Evolutionary conservation across 75 land plant species (phyloP), one percentile per base, ranked within the genome.

Genomic region (Sequoia sempervirens): DNA sequence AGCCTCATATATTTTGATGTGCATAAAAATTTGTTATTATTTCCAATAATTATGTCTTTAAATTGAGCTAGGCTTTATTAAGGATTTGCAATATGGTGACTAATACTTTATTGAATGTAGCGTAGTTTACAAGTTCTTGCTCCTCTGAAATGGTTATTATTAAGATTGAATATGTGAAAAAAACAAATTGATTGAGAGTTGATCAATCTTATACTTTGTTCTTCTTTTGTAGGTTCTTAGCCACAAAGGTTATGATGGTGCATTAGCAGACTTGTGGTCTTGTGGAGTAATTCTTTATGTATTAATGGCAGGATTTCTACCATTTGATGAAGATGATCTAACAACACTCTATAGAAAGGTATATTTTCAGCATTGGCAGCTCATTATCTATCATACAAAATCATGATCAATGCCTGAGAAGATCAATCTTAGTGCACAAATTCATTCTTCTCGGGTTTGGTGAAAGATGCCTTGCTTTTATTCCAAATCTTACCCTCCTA

Each of bases 261-360:
- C 92, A 46, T 80, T 89, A 52, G 95, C 95, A 47, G 95, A 93
- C 82, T 82, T 92, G 26, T 93, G 95, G 95, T 93, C 95, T 4
- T 93, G 95, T 86, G 95, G 95, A 2, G 95, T 93, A 32, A 93
- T 93, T 46, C 93, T 93, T 70, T 93, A 93, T 86, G 95, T 93
- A 75, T 81, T 93, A 46, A 76, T 93, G 90, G 93, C 93, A 23
- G 95, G 95, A 28, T 90, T 88, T 86, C 93, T 93, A 15, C 95
- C 95, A 82, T 93, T 93, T 86, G 95, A 93, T 85, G 95, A 93
- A 82, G 84, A 90, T 82, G 95, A 93, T 87, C 86, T 93, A 28
- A 86, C 89, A 11, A 87, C 93, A 14, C 88, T 93, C 30, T 93
- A 93, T 81, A 86, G 89, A 75, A 93, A 93, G 93, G 95, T 90